Evolutionary conservation across 345 rosid genomes (phyloP).

Genomic region (Lumnitzera racemosa): DNA sequence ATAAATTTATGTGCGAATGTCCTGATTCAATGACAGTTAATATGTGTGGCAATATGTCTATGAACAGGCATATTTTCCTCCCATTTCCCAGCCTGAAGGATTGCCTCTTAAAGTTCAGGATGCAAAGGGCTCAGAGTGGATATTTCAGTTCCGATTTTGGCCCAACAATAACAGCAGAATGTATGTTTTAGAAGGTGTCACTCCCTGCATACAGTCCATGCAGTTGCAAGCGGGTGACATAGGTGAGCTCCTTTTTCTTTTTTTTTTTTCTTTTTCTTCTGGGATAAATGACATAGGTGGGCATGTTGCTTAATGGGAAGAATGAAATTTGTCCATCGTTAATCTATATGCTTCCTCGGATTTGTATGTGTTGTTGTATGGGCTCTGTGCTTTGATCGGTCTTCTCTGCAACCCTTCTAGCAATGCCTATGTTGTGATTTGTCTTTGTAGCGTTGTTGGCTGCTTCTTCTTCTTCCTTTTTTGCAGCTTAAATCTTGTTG

Average conservation of each 20-base stretch:
- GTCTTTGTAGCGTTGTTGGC: background rate
- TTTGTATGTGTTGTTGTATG: no score
- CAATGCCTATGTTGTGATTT: background rate
- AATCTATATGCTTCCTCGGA: background rate
- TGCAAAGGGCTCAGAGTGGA: slow-evolving; percentile 91
- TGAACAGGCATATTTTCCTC: slow-evolving; percentile 80
- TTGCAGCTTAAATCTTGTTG: no score
- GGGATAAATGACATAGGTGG: slow-evolving; percentile 63
- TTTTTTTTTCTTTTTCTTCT: no score
- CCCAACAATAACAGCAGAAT: slow-evolving; percentile 86
- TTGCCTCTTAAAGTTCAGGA: slow-evolving; percentile 91
- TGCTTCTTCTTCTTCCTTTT: no score
- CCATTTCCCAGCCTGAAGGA: slow-evolving; percentile 77
- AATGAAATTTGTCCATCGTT: background rate
- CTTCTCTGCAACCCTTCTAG: background rate
- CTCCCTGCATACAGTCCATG: slow-evolving; percentile 91
- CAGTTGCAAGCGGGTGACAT: slow-evolving; percentile 94
- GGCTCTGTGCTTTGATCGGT: no score
- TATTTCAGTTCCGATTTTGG: slow-evolving; percentile 95
- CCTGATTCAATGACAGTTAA: background rate
- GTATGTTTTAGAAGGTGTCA: slow-evolving; percentile 93
- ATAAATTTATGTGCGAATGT: no score
- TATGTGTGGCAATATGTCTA: background rate
- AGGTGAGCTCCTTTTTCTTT: slow-evolving; percentile 31
- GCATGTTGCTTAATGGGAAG: background rate